Evolutionary conservation across 805 yeast species (phyloP).

Genomic region (Yamadazyma olivae): DNA sequence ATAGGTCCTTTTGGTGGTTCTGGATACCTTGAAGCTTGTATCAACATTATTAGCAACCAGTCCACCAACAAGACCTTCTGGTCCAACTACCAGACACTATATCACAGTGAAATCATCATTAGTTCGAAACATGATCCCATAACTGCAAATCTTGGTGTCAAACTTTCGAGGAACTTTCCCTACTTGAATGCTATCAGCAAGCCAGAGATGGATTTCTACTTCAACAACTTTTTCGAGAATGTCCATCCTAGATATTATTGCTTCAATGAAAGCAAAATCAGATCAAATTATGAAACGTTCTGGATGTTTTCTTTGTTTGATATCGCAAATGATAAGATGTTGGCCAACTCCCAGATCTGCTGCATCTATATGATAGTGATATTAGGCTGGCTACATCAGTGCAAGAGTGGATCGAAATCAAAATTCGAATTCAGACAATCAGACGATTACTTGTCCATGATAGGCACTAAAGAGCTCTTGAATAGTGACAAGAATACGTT

Average conservation of each 20-base stretch:
- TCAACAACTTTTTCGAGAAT: conserved; percentile 7
- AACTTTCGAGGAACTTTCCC: conserved; percentile 9
- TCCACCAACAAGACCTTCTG: conserved; percentile 4
- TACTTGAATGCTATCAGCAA: conserved; percentile 5
- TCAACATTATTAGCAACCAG: conserved; percentile 4
- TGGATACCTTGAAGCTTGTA: conserved; percentile 7
- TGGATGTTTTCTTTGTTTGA: conserved; percentile 6
- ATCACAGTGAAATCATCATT: conserved; percentile 6
- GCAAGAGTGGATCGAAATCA: conserved; percentile 17
- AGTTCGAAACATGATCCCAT: conserved; percentile 10
- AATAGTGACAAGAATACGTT: no score
- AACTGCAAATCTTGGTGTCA: background rate
- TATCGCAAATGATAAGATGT: conserved; percentile 1
- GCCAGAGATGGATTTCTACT: conserved; percentile 10
- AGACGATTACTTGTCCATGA: no score
- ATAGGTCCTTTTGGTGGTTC: conserved; percentile 17
- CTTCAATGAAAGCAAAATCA: conserved; percentile 5
- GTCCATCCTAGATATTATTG: conserved; percentile 9
- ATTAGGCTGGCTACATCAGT: conserved; percentile 29
- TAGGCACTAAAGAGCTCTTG: no score
- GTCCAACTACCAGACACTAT: conserved; percentile 2
- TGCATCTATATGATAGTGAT: conserved; percentile 40
- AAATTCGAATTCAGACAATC: no score
- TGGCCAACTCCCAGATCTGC: no score
- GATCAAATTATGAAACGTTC: conserved; percentile 3